These are phyloP conservation scores for Domatiomyces globalis DNA, from an alignment of 2,329 filamentous ascomycete species.

Conservation along the genomic window DNA sequence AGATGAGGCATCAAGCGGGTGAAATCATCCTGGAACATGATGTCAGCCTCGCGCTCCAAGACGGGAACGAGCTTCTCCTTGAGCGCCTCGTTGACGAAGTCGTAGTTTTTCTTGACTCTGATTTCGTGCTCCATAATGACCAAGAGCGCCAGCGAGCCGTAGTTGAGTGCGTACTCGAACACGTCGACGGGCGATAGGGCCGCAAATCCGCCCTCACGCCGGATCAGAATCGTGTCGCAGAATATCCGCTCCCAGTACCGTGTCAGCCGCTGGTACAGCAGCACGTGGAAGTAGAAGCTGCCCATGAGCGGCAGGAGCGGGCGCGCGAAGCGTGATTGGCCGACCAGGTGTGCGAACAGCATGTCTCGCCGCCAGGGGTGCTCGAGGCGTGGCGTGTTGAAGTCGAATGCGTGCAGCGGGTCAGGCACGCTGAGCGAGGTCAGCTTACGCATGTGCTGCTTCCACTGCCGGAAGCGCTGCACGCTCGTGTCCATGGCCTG, in stretches of 20 bases:
- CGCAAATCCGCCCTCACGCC: constrained; percentile 12
- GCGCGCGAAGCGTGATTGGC: neutral
- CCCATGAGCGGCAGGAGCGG: neutral
- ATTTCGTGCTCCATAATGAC: constrained; percentile 3
- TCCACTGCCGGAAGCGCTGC: neutral
- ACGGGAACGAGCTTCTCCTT: constrained; percentile 6
- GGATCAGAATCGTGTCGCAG: constrained; percentile 9
- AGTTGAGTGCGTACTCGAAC: constrained; percentile 11
- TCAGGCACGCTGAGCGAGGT: neutral
- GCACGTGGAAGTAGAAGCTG: neutral
- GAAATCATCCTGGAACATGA: constrained; percentile 6
- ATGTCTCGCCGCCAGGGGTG: neutral
- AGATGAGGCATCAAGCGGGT: neutral
- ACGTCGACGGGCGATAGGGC: constrained; percentile 10
- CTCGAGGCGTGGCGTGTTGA: constrained; percentile 1
- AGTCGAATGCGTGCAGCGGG: neutral
- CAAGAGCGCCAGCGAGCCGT: constrained; percentile 4
- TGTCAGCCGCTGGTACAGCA: constrained; percentile 1
- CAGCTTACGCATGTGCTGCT: neutral
- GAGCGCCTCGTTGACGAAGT: constrained; percentile 7
- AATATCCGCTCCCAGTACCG: constrained; percentile 7
- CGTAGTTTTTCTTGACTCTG: neutral
- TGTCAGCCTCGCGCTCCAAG: constrained; percentile 7
- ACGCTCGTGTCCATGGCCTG: constrained; percentile 23
- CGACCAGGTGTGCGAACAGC: neutral